phyloP scores from a whole-genome alignment of 208 protist species.

The Tetramitus jugosus region DNA sequence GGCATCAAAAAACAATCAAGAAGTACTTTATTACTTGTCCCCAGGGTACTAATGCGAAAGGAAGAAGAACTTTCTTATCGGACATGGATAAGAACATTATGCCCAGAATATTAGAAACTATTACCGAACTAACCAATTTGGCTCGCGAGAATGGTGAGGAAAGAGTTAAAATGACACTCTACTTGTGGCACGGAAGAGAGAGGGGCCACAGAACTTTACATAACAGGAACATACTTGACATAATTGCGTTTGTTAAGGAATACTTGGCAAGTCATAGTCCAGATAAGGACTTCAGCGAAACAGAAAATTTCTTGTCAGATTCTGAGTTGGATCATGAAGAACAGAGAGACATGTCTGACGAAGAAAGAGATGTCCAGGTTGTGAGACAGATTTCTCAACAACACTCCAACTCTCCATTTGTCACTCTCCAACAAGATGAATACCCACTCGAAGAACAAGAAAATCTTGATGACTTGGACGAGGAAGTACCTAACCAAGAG shows the following conservation, averaged over 20 bases:
- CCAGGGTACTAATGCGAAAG: background rate
- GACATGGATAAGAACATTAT: slow-evolving; percentile 4
- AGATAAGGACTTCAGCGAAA: too few species aligned
- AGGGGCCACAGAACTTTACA: background rate
- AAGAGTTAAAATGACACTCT: background rate
- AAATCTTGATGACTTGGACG: too few species aligned
- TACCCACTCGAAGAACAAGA: too few species aligned
- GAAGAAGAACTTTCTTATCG: background rate
- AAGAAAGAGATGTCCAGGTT: too few species aligned
- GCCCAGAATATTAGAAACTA: background rate
- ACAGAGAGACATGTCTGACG: too few species aligned
- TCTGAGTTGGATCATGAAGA: too few species aligned
- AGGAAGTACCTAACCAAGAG: too few species aligned
- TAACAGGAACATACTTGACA: background rate
- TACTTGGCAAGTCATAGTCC: background rate
- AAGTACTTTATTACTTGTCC: background rate
- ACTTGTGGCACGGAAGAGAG: background rate
- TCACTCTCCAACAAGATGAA: too few species aligned
- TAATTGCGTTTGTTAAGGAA: background rate
- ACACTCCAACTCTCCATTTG: too few species aligned
- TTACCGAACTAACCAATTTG: background rate
- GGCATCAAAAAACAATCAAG: background rate
- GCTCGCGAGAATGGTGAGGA: background rate
- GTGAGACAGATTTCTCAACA: too few species aligned
- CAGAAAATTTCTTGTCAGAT: too few species aligned